phyloP scores from a whole-genome alignment of 331 rosid genomes.

The Spiraea crenata region DNA sequence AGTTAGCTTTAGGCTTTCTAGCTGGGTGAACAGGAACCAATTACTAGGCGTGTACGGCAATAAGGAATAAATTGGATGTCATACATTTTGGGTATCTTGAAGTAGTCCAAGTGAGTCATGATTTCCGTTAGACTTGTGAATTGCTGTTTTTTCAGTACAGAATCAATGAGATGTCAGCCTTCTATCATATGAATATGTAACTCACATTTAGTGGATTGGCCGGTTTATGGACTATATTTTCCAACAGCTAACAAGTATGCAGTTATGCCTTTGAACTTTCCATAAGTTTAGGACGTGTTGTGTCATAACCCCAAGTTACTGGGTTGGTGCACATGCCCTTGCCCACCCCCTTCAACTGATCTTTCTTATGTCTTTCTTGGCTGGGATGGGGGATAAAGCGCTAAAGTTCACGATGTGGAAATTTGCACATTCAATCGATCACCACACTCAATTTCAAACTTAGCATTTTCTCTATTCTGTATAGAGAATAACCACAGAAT shows the following conservation, averaged over 20 bases:
- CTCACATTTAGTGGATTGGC: background rate
- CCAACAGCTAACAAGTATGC: background rate
- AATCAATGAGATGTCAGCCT: background rate
- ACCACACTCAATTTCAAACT: no score
- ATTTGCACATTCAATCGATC: no score
- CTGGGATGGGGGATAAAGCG: background rate
- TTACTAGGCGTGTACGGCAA: no score
- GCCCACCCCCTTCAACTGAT: no score
- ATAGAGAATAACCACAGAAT: background rate
- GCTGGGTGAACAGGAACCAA: no score
- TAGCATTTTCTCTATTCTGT: no score
- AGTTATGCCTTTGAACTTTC: background rate
- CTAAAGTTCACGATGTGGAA: background rate
- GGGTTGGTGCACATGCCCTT: background rate
- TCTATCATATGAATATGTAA: background rate
- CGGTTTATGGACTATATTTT: no score
- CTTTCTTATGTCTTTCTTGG: background rate
- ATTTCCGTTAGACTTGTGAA: background rate
- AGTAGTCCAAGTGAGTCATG: background rate
- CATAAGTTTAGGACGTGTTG: background rate
- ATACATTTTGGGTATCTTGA: no score
- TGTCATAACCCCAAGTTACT: background rate
- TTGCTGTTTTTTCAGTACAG: background rate
- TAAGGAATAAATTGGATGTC: background rate
- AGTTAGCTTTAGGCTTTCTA: constrained; percentile 7